Percentiles rank a stretch among this genome's conserved stretches.
These are phyloP conservation scores for Amanita jacksonii DNA, from an alignment of 768 basidiomycete species.

Conservation along the genomic window DNA sequence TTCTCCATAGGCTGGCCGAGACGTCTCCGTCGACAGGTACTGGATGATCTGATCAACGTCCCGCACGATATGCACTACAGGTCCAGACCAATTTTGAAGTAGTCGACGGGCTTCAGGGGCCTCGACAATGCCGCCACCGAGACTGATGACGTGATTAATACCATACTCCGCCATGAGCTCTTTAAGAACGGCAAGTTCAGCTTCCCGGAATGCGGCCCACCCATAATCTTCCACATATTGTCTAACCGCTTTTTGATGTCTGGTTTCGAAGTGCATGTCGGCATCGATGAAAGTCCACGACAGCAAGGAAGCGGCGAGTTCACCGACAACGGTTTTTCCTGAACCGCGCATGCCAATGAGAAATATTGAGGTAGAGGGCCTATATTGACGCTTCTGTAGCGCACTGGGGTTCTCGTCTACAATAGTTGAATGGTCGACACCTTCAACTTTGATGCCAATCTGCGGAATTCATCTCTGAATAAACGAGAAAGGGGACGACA, in stretches of 20 bases:
- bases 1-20: slow-evolving; percentile 86
- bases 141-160: slow-evolving; percentile 67
- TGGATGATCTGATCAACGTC: slow-evolving; percentile 72
- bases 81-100: slow-evolving; percentile 63
- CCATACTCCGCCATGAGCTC: slow-evolving; percentile 54
- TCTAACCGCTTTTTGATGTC: slow-evolving; percentile 51
- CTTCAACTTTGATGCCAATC: slow-evolving; percentile 86
- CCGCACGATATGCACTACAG: slow-evolving; percentile 79
- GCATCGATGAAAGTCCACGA: slow-evolving; percentile 75
- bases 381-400: slow-evolving; percentile 17
- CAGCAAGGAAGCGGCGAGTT: slow-evolving; percentile 63
- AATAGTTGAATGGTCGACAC: slow-evolving; percentile 57
- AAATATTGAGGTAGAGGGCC: slow-evolving; percentile 55
- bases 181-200: slow-evolving; percentile 61
- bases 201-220: slow-evolving; percentile 84
- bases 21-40: slow-evolving; percentile 68
- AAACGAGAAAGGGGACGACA: no score
- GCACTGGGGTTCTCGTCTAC: slow-evolving; percentile 32
- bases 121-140: slow-evolving; percentile 95
- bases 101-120: slow-evolving; percentile 63
- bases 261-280: slow-evolving; percentile 64
- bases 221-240: slow-evolving; percentile 76
- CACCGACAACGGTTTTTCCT: slow-evolving; percentile 86
- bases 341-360: slow-evolving; percentile 96
- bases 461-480: slow-evolving; percentile 26